Conservation (phyloP, 441 rosid genomes). For the Populus trichocarpa region DNA sequence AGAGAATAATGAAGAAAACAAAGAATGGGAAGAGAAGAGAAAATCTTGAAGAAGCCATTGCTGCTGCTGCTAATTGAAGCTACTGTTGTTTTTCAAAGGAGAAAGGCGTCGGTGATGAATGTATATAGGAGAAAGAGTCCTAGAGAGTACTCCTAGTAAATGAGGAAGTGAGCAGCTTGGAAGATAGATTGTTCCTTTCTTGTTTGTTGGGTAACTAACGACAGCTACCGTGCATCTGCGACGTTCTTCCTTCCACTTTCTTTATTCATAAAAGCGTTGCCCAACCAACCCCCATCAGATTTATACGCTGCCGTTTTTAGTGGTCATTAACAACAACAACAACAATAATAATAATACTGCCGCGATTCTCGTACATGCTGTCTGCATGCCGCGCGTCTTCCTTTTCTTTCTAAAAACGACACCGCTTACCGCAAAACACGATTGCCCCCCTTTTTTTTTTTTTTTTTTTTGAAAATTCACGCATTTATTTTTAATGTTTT, state of each 20-base stretch:
- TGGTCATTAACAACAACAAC: not conserved
- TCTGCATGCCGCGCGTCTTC: not conserved
- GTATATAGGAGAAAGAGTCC: not conserved
- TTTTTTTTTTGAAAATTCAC: not conserved
- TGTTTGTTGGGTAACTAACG: not conserved
- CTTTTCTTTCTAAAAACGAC: not conserved
- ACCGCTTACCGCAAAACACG: not conserved
- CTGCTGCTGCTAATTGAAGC: not conserved
- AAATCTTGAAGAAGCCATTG: not conserved
- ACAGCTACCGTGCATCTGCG: not conserved
- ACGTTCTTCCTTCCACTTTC: not conserved
- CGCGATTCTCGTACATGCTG: not conserved
- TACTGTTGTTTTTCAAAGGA: not conserved
- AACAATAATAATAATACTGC: too few species aligned
- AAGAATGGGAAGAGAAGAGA: not conserved
- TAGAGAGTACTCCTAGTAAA: not conserved
- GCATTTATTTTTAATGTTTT: too few species aligned
- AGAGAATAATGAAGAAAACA: not conserved
- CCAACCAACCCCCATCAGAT: not conserved
- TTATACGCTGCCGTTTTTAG: not conserved
- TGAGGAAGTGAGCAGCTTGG: not conserved
- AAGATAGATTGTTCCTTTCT: not conserved
- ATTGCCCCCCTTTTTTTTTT: not conserved
- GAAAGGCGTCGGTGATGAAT: not conserved
- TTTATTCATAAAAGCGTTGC: not conserved